These are phyloP conservation scores for Fragilariopsis cylindrus DNA, from an alignment of 108 stramenopile species.

Conservation along the genomic window DNA sequence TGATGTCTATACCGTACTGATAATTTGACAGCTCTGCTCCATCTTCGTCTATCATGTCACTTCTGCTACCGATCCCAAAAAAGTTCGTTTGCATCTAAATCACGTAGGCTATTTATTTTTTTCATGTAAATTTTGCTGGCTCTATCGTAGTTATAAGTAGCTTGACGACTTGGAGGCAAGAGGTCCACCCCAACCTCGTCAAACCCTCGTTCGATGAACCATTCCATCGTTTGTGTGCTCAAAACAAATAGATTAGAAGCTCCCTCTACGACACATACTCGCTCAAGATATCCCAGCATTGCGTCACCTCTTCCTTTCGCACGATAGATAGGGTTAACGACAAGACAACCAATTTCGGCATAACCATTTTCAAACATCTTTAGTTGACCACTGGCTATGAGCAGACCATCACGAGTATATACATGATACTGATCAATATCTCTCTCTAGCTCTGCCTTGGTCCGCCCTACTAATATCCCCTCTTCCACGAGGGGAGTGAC, in stretches of 20 bases:
- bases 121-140: conserved; percentile 91
- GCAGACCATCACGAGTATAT: conserved; percentile 82
- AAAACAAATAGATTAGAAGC: conserved; percentile 86
- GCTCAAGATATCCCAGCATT: conserved; percentile 95
- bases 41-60: background rate
- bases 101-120: conserved; percentile 67
- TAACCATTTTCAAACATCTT: conserved; percentile 79
- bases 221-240: conserved; percentile 96
- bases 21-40: no score
- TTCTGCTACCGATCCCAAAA: conserved; percentile 70
- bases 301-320: conserved; percentile 90
- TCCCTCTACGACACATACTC: conserved; percentile 73
- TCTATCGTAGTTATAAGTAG: conserved; percentile 68
- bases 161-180: conserved; percentile 79
- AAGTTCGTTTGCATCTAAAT: conserved; percentile 84
- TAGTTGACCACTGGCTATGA: conserved; percentile 89
- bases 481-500: conserved; percentile 83
- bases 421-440: conserved; percentile 88
- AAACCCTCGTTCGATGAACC: conserved; percentile 95
- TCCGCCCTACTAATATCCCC: conserved; percentile 84
- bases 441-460: conserved; percentile 74
- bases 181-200: conserved; percentile 61
- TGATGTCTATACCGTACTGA: no score
- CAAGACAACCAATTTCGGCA: conserved; percentile 95
- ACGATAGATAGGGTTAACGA: conserved; percentile 86